Base-by-base conservation (phyloP, 2,329 filamentous ascomycete species). In the Penicillium polonicum region DNA sequence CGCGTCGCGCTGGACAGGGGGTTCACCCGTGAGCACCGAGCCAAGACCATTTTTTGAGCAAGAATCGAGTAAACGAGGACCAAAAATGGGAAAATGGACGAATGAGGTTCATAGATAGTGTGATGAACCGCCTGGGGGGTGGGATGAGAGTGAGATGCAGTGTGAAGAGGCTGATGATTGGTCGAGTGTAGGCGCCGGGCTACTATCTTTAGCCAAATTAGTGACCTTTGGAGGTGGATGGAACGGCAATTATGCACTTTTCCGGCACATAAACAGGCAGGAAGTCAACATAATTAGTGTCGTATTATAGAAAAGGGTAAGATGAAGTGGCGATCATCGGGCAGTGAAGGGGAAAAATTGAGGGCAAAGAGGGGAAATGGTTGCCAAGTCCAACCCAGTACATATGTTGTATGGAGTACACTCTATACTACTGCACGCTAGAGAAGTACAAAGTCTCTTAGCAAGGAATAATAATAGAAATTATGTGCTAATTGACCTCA, bases 151-250 rank as follows among this genome's bases (percentile, higher is more conserved):
- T 52, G 43, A 43, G 50, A 52, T 55, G 48, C 36, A 35, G 43
- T 58, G 54, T 52, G 61, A 62, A 58, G 57, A 49, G 44, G 51
- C 45, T 52, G 44, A 53, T 72, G 63, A 70, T 67, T 64, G 63
- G 60, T 33, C 21, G 33, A 50, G 41, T 57, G 50, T 67, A 71
- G 63, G 68, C 70, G 70, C 70, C 64, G 62, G 46, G 49, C 55
- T 59, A 51, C 68, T 72, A 72, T 69, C 58, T 70, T 72, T 72
- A 72, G 70, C 64, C 54, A 53, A 48, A 48, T 58, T 58, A 53
- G 36, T 52, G 49, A 44, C 49, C 15, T 8, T 43, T 15, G 10
- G 19, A 52, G 36, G 53, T 33, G 49, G 59, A 56, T 65, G 61
- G 44, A 43, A 59, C 44, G 12, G 38, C 41, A 63, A 55, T 57